Base-by-base conservation (phyloP, 139 green algal species). In the Diplosphaera chodatii region DNA sequence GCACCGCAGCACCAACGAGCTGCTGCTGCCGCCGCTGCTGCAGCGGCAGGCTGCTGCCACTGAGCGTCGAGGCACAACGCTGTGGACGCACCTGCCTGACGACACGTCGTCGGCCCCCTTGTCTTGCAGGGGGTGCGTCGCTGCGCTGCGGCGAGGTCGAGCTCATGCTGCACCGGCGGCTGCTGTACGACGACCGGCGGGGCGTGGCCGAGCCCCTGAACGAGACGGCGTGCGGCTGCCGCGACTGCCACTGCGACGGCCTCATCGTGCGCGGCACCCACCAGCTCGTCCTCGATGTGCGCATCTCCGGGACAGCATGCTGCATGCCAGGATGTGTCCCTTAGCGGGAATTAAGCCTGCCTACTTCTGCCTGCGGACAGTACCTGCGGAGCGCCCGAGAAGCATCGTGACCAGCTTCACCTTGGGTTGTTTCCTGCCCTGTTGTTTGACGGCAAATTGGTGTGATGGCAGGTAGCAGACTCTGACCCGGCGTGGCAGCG, bases 151-250 rank as follows among this genome's bases (percentile, higher is more conserved):
- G 85, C 13, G 62, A 81, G 55, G n/a, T 89, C 63, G 83, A 91
- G 71, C 33, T 91, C 20, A 88, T 88, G 83, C 21, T 91, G 79
- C 85, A 91, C 81, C 69, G 85, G 0, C 78, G 81, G 33, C 78
- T 64, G 20, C 55, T 88, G 55, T 37, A 77, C 18, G 88, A 92
- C 34, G 90, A 95, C 72, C 62, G 15, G 8, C 64, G 90, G 0
- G 90, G 90, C 23, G 90, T 95, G 16, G 81, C 22, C 1, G 90
- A 95, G 78, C 67, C 82, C 15, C 66, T 95, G 1, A 89, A 91
- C 64, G 90, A 94, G 77, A 94, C 86, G 0, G 68, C 81, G 55
- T 91, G 87, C 59, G 86, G 84, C 55, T 90, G 83, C 76, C 65
- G 59, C 23, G 64, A 81, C 31, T 89, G 84, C 72, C 27, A 74